Base-by-base conservation (phyloP, 2,329 filamentous ascomycete species). In the Paraphoma chrysanthemicola region DNA sequence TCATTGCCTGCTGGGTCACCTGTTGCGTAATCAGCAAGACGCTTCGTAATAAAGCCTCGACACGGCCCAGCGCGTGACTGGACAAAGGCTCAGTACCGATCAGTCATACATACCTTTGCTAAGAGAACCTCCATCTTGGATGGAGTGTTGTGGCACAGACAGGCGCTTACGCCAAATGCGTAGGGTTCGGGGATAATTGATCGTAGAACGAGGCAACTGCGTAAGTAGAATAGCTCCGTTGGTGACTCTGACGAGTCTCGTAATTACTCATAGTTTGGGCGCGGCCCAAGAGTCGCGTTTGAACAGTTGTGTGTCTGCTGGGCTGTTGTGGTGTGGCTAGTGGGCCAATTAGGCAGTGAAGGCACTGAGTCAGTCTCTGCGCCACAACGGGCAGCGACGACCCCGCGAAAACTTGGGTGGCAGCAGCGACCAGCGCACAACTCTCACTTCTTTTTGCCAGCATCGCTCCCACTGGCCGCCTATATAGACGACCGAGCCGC, bases 1-100 rank as follows among this genome's bases (percentile, higher is more conserved):
- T 96, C 85, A 96, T 89, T 48, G 92, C 91, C 79, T 96, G 92
- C 66, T 89, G 85, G 56, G 88, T 90, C 64, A 88, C 79, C 86
- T 88, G 59, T 51, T 48, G n/a, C 17, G 6, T 29, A 36, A 60
- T 68, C 44, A 68, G 63, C 16, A 17, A 12, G 10, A 16, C 16
- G n/a, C 33, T 45, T 8, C 16, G 2, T 8, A 28, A 3, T 39
- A 39, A 14, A 10, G 14, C 6, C 8, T n/a, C 14, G 23, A 16
- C 29, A 42, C 6, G n/a, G n/a, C 31, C 14, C 43, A 51, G 11
- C 23, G 14, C 29, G 48, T 58, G 55, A 51, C 44, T 52, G 33
- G 16, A 6, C 23, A 23, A 23, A 23, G 2, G 23, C 2, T 23
- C 23, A 5, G 5, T 3, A 23, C 2, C 23, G 23, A 23, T 23